Conservation (phyloP, 305 asterid genomes). For the Rubia occidens region DNA sequence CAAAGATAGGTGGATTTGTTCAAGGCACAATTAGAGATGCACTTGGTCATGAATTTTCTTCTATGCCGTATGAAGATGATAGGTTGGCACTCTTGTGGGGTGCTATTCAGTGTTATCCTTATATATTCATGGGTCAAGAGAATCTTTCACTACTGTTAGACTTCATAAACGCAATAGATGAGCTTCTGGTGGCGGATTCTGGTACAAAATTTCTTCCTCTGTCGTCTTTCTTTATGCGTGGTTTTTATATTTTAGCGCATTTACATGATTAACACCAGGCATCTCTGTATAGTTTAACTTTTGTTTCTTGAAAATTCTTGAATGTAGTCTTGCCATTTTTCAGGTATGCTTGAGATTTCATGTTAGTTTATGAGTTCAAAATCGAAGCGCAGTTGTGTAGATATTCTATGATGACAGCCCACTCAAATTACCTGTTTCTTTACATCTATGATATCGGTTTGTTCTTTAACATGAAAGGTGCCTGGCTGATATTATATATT, state of each 20-base stretch:
- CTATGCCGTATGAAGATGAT: conserved; percentile 33
- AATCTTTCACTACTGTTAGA: conserved; percentile 46
- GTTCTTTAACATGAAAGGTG: background rate
- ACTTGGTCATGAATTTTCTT: conserved; percentile 24
- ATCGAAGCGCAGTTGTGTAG: background rate
- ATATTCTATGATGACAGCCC: background rate
- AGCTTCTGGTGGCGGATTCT: conserved; percentile 41
- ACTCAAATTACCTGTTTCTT: background rate
- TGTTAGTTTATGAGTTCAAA: background rate
- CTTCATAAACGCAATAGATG: conserved; percentile 59
- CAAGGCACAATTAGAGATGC: conserved; percentile 37
- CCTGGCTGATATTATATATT: background rate
- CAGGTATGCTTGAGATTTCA: background rate
- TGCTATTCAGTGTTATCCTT: conserved; percentile 59
- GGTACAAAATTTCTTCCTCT: conserved; percentile 40
- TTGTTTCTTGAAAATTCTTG: background rate
- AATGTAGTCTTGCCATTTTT: background rate
- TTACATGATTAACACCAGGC: background rate
- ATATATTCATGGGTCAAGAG: conserved; percentile 35
- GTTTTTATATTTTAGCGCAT: background rate
- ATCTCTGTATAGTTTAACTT: background rate
- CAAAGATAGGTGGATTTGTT: conserved; percentile 33
- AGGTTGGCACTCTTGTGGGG: conserved; percentile 75
- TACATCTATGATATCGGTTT: conserved; percentile 3
- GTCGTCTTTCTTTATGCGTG: background rate